phyloP scores from a whole-genome alignment of 1,139 yeast species.

The Wickerhamiella infanticola region DNA sequence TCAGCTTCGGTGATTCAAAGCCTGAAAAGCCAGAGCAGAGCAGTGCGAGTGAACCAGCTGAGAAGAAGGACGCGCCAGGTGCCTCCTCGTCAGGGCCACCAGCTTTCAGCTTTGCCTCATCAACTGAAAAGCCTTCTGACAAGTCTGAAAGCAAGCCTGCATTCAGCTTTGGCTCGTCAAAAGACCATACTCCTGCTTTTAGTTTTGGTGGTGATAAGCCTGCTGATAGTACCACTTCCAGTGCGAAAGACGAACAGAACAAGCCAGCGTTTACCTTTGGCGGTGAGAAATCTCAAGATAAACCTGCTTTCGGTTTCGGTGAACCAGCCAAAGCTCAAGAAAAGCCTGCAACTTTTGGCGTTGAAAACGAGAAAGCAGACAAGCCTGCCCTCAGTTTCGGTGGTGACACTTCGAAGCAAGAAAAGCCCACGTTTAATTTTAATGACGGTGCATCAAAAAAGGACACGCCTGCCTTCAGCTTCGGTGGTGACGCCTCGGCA shows the following conservation, averaged over 20 bases:
- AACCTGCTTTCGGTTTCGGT: constrained; percentile 5
- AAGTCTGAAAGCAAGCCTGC: constrained; percentile 1
- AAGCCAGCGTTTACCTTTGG: constrained; percentile 4
- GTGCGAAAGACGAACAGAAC: background rate
- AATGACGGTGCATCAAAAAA: background rate
- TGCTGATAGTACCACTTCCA: background rate
- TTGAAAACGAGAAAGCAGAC: constrained; percentile 3
- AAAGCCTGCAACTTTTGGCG: constrained; percentile 1
- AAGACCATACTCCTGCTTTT: constrained; percentile 8
- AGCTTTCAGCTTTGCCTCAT: background rate
- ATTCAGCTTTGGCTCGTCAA: constrained; percentile 3
- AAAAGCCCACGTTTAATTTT: constrained; percentile 9
- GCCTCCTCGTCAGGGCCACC: too few species aligned
- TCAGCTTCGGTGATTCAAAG: constrained; percentile 4
- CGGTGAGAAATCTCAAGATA: background rate
- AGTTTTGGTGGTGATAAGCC: constrained; percentile 6
- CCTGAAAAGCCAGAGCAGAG: background rate
- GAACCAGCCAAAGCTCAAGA: background rate
- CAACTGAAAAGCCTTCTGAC: background rate
- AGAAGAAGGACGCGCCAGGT: background rate
- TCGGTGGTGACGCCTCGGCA: constrained; percentile 1
- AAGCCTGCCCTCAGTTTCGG: constrained; percentile 5
- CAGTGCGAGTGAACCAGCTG: too few species aligned
- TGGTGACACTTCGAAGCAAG: background rate
- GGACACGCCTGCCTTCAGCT: constrained; percentile 2